Conservation (phyloP, 139 green algal species). For the Coelastrella sp. region DNA sequence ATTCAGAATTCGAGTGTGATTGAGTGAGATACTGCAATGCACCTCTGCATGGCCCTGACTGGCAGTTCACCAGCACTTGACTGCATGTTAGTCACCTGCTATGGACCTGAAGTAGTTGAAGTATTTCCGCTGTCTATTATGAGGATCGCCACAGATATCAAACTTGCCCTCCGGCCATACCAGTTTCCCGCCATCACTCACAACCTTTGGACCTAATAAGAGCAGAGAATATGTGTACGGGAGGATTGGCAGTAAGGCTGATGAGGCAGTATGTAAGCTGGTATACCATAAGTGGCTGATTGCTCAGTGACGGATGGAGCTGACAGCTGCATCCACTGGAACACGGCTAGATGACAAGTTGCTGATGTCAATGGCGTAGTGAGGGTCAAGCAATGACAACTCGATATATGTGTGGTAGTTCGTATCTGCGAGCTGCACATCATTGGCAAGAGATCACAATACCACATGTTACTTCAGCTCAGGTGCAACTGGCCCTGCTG, state of each 20-base stretch:
- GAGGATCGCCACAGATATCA: constrained; percentile 18
- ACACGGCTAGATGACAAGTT: too few species aligned
- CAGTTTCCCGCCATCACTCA: constrained; percentile 19
- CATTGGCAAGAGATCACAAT: too few species aligned
- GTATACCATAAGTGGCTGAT: too few species aligned
- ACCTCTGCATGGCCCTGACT: neutral
- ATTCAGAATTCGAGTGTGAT: too few species aligned
- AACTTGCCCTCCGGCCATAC: constrained; percentile 12
- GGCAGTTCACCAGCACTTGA: neutral
- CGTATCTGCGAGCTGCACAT: too few species aligned
- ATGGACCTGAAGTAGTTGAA: constrained; percentile 6
- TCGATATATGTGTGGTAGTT: too few species aligned
- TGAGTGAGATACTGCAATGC: too few species aligned
- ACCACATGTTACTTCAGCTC: neutral
- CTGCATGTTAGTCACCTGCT: neutral
- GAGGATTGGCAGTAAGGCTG: neutral
- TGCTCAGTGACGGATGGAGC: too few species aligned
- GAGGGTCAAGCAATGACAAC: too few species aligned
- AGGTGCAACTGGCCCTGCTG: neutral
- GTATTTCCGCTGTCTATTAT: neutral
- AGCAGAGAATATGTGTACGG: neutral
- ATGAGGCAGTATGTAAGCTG: neutral
- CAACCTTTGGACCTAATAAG: neutral
- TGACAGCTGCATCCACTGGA: too few species aligned
- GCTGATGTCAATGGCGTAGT: too few species aligned